A percentile compares a stretch with the other conserved stretches of the same genome.
Conservation (phyloP, 352 stramenopile genomes). For the Globisporangium spiculum region DNA sequence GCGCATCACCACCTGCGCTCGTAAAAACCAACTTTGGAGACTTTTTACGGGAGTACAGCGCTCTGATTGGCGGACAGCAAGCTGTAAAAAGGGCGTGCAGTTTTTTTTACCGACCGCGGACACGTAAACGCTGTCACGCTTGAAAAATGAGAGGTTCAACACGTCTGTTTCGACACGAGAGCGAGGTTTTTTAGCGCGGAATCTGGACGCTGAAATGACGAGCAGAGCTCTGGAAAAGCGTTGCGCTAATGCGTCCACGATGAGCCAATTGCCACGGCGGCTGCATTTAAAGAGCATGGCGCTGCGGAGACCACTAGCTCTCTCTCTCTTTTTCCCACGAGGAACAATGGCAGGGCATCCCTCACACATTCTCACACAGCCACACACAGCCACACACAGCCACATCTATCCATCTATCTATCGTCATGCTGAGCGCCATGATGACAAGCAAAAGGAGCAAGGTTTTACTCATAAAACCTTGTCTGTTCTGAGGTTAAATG, state of each 20-base stretch:
- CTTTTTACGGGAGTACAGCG: not conserved
- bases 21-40: not conserved
- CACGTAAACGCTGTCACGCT: conserved; percentile 13
- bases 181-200: too few relatives aligned
- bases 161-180: not conserved
- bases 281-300: too few relatives aligned
- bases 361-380: not conserved
- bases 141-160: conserved; percentile 10
- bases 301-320: not conserved
- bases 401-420: too few relatives aligned
- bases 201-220: not conserved
- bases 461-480: not conserved
- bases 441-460: not conserved
- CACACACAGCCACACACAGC: not conserved
- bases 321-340: not conserved
- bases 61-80: not conserved
- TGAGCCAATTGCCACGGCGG: too few relatives aligned
- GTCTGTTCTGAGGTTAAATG: not conserved
- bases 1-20: conserved; percentile 1
- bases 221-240: not conserved
- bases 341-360: not conserved
- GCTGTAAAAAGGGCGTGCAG: conserved; percentile 1
- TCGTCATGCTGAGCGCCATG: not conserved
- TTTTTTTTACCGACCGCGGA: conserved; percentile 2
- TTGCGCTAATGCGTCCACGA: not conserved